Evolutionary conservation across 306 rosid species (phyloP), one percentile per base, ranked within the genome.

Genomic region (Cicer bijugum): DNA sequence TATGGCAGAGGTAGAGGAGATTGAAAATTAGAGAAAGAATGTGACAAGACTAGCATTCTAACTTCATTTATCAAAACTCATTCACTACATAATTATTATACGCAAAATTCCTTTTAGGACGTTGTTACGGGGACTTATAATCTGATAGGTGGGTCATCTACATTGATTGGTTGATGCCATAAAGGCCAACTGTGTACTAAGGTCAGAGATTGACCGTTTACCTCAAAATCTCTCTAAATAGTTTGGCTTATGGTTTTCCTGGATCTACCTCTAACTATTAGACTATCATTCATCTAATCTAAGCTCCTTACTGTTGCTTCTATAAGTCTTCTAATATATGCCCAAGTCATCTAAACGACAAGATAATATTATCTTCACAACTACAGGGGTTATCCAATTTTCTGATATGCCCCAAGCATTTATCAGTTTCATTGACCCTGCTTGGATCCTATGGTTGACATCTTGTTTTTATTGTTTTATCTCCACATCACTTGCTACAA

Each of bases 61-160:
- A 69, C 55, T 50, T 65, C 67, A 78, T 28, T 42, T 14, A 64
- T 44, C 40, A n/a, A 78, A 79, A 63, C 45, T 60, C 56, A 72
- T 12, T 9, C 11, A 46, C 37, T 40, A 35, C 8, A 61, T 58
- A 59, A 33, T 44, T 44, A 16, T 50, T 16, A 48, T 16, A 58
- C 61, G 52, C 8, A 8, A 17, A 17, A 17, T 51, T 61, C 47
- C 48, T 61, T 35, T 60, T 15, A 15, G 70, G 16, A 72, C 28
- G 15, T 43, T 35, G 7, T 8, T 72, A 53, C 12, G 1, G 15
- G 61, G 61, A 19, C 63, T 23, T 12, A 58, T 28, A 12, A 23
- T 58, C 42, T 5, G 1, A 9, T 58, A 58, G 16, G 9, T 28
- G 42, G 42, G 9, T 58, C 16, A 58, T 58, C 40, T 3, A 7